Base-by-base conservation (phyloP, 345 rosid genomes). In the Eucalyptus grandis region DNA sequence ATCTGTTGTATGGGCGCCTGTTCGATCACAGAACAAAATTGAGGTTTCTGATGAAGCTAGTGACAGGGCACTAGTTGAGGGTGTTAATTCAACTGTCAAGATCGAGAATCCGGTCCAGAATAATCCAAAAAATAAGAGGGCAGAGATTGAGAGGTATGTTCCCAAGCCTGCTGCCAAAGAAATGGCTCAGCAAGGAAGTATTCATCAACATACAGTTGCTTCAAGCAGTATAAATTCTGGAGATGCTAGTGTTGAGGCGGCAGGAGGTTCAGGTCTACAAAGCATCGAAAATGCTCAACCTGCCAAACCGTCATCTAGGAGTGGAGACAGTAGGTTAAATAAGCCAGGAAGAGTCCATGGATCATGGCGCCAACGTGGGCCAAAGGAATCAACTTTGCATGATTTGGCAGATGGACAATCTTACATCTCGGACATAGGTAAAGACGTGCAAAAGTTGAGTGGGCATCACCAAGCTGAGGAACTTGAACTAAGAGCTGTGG, bases 91-190 rank as follows among this genome's bases (percentile, higher is more conserved):
- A 43, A 90, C 94, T 24, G 62, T 90, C 40, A 95, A 93, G 92
- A 96, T 90, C 82, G 95, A 92, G 88, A 92, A 93, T 90, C 95
- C 92, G 86, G 93, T 93, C 87, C 97, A 90, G 91, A 95, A 89
- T 91, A 96, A 89, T 93, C 88, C 94, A 67, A 96, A 93, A 92
- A 93, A 91, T 91, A 98, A 95, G 94, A 95, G 98, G 89, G 97
- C 96, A 46, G 99, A 98, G 93, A 93, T 97, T 87, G 99, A 97
- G 94, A 96, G 98, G 89, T 96, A 97, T 51, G 90, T 96, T 65
- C 96, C 99, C 17, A 98, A 96, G 93, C 98, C 98, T 90, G 95
- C 93, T 87, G 98, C 96, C 88, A 97, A 98, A 92, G 99, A 97
- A 95, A 92, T 94, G 95, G 93, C 97, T 88, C 96, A 94, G 92